Evolutionary conservation across 73 alveolate species (phyloP), one percentile per base, ranked within the genome.

Genomic region (Paramecium sonneborni): DNA sequence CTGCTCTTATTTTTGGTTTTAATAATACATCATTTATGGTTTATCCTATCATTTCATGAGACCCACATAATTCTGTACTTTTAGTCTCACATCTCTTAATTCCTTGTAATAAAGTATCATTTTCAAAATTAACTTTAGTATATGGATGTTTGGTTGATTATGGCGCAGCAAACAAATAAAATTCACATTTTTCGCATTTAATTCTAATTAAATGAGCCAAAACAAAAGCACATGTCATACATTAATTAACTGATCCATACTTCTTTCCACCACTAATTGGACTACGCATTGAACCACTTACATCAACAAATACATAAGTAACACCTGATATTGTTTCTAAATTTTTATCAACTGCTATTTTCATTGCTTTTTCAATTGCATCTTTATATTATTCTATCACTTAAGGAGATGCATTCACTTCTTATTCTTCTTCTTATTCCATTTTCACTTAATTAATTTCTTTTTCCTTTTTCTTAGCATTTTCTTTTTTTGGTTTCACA

Each of bases 241-340:
- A 39, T 23, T 10, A 0, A 20, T 41, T 39, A 20, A 79, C 26
- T 24, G 62, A 43, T 1, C 39, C 72, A 24, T 86, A 86, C 35
- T 86, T 86, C 72, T 67, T 86, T n/a, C 93, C 93, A 23, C 93
- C 93, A n/a, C 79, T 39, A 72, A 86, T 86, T 18, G 86, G 74
- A 76, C 87, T 38, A 5, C 56, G 5, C 93, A 86, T 86, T 23
- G 93, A 79, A 10, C 56, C 72, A 39, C 55, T 43, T 43, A 24
- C 46, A 79, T 43, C 55, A 20, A 79, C 44, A 23, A 79, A 79
- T 20, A 79, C 55, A 21, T 30, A 79, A 8, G 90, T 39, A 20
- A 21, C 55, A 2, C 90, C 90, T 1, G 76, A 43, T 14, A 79
- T 79, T 5, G 72, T 43, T 0, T 79, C 72, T 21, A 79, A 10